These are phyloP conservation scores for Tylopilus rubrobrunneus DNA, from an alignment of 768 basidiomycete genomes.

Conservation along the genomic window DNA sequence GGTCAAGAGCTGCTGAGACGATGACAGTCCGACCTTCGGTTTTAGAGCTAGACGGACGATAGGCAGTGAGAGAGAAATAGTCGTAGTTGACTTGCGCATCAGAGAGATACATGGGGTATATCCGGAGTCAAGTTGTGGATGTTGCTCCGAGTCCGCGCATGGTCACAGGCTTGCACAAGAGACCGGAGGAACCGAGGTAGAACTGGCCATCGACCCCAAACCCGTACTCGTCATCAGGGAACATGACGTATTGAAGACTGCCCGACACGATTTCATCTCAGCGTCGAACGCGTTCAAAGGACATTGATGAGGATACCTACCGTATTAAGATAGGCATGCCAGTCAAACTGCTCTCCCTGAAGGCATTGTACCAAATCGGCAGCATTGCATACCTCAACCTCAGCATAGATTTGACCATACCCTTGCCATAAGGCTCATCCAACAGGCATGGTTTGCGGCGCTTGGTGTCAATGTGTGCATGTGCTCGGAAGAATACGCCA, in stretches of 20 bases:
- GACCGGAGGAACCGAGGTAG: constrained; percentile 82
- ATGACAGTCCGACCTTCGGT: constrained; percentile 61
- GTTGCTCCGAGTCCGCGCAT: constrained; percentile 64
- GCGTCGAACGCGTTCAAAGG: neutral
- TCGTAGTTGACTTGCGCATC: constrained; percentile 95
- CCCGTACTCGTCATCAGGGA: constrained; percentile 84
- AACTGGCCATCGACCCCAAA: constrained; percentile 93
- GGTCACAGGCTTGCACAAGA: constrained; percentile 90
- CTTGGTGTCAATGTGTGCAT: constrained; percentile 97
- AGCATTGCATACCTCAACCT: constrained; percentile 82
- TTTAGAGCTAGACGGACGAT: constrained; percentile 51
- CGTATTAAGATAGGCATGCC: constrained; percentile 83
- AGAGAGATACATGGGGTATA: constrained; percentile 85
- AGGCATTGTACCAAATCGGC: constrained; percentile 97
- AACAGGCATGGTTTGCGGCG: constrained; percentile 92
- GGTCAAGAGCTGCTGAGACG: constrained; percentile 74
- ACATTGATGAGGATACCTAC: constrained; percentile 37
- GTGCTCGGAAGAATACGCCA: constrained; percentile 96
- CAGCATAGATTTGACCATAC: constrained; percentile 73
- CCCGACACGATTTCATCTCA: neutral
- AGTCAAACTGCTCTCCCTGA: constrained; percentile 78
- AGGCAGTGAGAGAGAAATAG: constrained; percentile 72
- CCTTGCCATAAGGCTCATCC: constrained; percentile 86
- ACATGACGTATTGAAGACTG: constrained; percentile 94
- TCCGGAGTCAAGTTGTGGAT: constrained; percentile 55